These are phyloP conservation scores for Sechiopsis laciniata DNA, from an alignment of 306 rosid species.

Conservation along the genomic window DNA sequence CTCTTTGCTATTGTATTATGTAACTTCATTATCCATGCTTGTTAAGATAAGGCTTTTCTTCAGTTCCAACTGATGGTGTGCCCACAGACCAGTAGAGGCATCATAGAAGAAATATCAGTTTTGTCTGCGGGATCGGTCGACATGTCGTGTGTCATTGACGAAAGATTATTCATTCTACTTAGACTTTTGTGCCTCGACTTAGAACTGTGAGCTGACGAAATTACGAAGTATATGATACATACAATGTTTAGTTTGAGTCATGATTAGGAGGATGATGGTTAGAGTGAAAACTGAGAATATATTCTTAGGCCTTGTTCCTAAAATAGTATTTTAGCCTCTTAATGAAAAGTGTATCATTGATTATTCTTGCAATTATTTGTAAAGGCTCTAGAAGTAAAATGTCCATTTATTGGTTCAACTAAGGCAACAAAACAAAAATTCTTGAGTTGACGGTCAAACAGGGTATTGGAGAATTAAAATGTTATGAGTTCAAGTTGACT, in stretches of 20 bases:
- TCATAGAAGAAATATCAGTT: background rate
- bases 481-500: too few species aligned
- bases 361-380: background rate
- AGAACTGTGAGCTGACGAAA: background rate
- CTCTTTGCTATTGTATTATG: too few species aligned
- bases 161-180: constrained; percentile 8
- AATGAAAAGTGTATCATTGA: background rate
- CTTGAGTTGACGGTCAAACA: too few species aligned
- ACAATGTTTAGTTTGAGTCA: background rate
- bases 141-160: background rate
- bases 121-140: background rate
- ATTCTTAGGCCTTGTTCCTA: background rate
- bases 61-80: background rate
- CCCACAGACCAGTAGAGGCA: background rate
- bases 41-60: background rate
- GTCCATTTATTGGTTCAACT: too few species aligned
- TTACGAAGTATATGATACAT: background rate
- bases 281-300: background rate
- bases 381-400: too few species aligned
- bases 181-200: background rate
- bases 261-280: background rate
- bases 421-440: too few species aligned
- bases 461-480: too few species aligned
- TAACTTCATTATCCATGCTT: background rate
- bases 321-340: constrained; percentile 10